A percentile compares a stretch with the other conserved stretches of the same genome.
Conservation (phyloP, 805 yeast genomes). For the Saturnispora dispora region DNA sequence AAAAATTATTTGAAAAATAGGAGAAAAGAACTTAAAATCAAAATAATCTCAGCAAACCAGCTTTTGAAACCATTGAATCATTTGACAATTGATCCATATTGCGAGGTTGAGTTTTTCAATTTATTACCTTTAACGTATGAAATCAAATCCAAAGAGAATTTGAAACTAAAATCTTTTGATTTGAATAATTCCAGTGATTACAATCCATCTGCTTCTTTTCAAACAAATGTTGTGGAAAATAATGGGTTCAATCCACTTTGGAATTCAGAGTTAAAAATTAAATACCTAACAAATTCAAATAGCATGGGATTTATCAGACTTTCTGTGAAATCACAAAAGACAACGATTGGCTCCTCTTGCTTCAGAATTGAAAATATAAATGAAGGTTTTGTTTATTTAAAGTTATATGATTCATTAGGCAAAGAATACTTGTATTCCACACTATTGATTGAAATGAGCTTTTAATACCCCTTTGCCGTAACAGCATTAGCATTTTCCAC, state of each 20-base stretch:
- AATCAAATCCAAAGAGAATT: neutral
- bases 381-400: slow-evolving; percentile 76
- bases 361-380: slow-evolving; percentile 54
- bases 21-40: slow-evolving; percentile 28
- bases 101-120: slow-evolving; percentile 53
- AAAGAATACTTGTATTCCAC: slow-evolving; percentile 55
- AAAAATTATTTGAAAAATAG: neutral
- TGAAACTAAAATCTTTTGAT: neutral
- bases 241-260: slow-evolving; percentile 89
- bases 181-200: neutral
- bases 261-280: slow-evolving; percentile 47
- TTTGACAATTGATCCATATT: slow-evolving; percentile 46
- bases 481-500: neutral
- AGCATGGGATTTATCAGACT: slow-evolving; percentile 52
- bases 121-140: slow-evolving; percentile 13
- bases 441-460: slow-evolving; percentile 28
- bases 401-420: slow-evolving; percentile 69
- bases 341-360: slow-evolving; percentile 47
- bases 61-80: slow-evolving; percentile 59
- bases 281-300: slow-evolving; percentile 27
- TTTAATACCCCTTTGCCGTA: neutral
- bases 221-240: slow-evolving; percentile 34
- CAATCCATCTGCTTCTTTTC: slow-evolving; percentile 12
- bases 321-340: slow-evolving; percentile 30
- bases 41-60: slow-evolving; percentile 74